These are phyloP conservation scores for Phytophthora multivora DNA, from an alignment of 352 stramenopile genomes.

Conservation along the genomic window DNA sequence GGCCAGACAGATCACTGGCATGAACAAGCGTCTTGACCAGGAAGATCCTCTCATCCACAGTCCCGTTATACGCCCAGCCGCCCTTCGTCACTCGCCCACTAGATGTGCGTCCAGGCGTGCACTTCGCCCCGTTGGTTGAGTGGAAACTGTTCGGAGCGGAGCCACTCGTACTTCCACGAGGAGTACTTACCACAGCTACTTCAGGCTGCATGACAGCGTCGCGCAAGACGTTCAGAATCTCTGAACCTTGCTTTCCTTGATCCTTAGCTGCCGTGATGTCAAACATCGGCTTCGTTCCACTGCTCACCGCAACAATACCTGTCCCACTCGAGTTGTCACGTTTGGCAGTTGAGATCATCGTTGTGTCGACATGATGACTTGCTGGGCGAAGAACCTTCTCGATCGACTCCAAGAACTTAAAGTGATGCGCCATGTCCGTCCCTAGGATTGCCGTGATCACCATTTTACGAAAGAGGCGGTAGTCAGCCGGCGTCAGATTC, in stretches of 20 bases:
- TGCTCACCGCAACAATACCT: slow-evolving; percentile 30
- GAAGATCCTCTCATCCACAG: slow-evolving; percentile 81
- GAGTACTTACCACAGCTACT: slow-evolving; percentile 34
- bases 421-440: slow-evolving; percentile 92
- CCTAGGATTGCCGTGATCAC: slow-evolving; percentile 88
- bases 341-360: slow-evolving; percentile 44
- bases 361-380: slow-evolving; percentile 55
- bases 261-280: slow-evolving; percentile 26
- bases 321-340: slow-evolving; percentile 36
- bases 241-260: slow-evolving; percentile 31
- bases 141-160: slow-evolving; percentile 31
- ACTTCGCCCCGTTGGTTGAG: slow-evolving; percentile 19
- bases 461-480: slow-evolving; percentile 85
- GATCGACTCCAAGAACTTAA: slow-evolving; percentile 82
- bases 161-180: slow-evolving; percentile 28
- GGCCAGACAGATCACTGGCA: slow-evolving; percentile 83
- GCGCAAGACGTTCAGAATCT: slow-evolving; percentile 53
- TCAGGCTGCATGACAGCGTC: slow-evolving; percentile 72
- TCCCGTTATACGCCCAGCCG: slow-evolving; percentile 68
- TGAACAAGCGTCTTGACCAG: slow-evolving; percentile 88
- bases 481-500: slow-evolving; percentile 70
- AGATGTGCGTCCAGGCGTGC: slow-evolving; percentile 18
- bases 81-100: slow-evolving; percentile 39
- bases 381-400: slow-evolving; percentile 72
- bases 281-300: slow-evolving; percentile 19